A percentile compares a stretch with the other conserved stretches of the same genome.
Evolutionary conservation across 768 basidiomycete species (phyloP).

Genomic region (Naganishia onofrii): DNA sequence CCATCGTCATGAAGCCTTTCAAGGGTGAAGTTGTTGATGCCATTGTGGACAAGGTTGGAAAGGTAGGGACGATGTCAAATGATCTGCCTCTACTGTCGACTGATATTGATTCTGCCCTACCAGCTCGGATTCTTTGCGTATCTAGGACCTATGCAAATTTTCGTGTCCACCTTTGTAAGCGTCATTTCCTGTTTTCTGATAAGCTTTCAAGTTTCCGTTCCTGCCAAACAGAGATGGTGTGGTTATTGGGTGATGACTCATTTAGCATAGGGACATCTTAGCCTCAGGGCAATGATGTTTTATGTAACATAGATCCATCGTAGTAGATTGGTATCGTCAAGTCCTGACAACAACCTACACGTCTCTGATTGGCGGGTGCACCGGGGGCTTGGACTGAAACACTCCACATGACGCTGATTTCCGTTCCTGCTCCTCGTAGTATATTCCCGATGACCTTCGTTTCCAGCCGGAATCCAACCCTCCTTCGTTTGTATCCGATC

Average conservation of each 20-base stretch:
- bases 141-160: constrained; percentile 88
- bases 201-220: background rate
- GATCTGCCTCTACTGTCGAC: background rate
- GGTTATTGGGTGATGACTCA: constrained; percentile 47
- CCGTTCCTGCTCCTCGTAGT: constrained; percentile 30
- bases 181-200: background rate
- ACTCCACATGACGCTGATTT: background rate
- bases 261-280: constrained; percentile 54
- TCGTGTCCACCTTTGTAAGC: constrained; percentile 89
- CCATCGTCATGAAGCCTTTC: constrained; percentile 99
- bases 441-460: constrained; percentile 63
- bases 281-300: constrained; percentile 51
- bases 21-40: constrained; percentile 98
- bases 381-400: background rate
- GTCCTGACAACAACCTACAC: constrained; percentile 38
- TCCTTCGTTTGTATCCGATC: constrained; percentile 90
- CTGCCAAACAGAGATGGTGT: constrained; percentile 1
- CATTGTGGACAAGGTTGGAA: constrained; percentile 89
- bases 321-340: constrained; percentile 52
- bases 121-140: constrained; percentile 99
- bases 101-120: too few relatives aligned
- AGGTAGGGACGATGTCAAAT: constrained; percentile 60
- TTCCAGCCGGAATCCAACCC: constrained; percentile 96
- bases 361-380: constrained; percentile 7
- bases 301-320: constrained; percentile 51